Evolutionary conservation across 2,329 filamentous ascomycete genomes (phyloP), one percentile per base, ranked within the genome.

Genomic region (Phaeophleospora eucalypticola): DNA sequence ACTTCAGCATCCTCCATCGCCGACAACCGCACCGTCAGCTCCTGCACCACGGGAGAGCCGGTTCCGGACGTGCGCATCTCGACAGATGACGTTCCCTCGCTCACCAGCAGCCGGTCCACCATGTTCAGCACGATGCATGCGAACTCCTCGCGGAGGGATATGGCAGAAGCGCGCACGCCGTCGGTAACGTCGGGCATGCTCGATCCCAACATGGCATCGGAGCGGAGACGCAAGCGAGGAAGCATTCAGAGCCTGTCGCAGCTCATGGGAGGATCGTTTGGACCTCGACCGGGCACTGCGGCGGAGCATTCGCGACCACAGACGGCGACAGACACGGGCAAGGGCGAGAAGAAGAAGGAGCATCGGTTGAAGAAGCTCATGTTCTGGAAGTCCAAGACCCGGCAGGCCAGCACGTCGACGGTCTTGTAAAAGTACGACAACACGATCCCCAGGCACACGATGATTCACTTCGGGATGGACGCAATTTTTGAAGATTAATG

Each of bases 231-330:
- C 35, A 82, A 88, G 60, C 80, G 87, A 44, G 85, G 83, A 3
- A 90, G 86, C 61, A 78, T 91, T 54, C 86, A 82, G 21, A 89
- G 86, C 59, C 72, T 91, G 21, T 88, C 86, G 54, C 81, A 86
- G 40, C 73, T 91, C 33, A 86, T 90, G 59, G 86, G 82, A 64
- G 84, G 81, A 54, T 83, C 83, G 2, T 84, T 88, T 57, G 84
- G 83, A 7, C 37, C 52, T 33, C 48, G 49, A 33, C 17, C 46
- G 12, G 46, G 39, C 20, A 15, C 15, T 4, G 24, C n/a, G n/a
- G n/a, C 43, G 29, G 48, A 57, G n/a, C 38, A 48, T 10, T 41
- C 36, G 39, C 64, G 71, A 43, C 70, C 71, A 19, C 69, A 71
- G 36, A 71, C 69, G 14, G 67, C 69, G 44, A 65, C 84, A 12